These are phyloP conservation scores for Yamadazyma triangularis DNA, from an alignment of 1,139 yeast genomes.

Conservation along the genomic window DNA sequence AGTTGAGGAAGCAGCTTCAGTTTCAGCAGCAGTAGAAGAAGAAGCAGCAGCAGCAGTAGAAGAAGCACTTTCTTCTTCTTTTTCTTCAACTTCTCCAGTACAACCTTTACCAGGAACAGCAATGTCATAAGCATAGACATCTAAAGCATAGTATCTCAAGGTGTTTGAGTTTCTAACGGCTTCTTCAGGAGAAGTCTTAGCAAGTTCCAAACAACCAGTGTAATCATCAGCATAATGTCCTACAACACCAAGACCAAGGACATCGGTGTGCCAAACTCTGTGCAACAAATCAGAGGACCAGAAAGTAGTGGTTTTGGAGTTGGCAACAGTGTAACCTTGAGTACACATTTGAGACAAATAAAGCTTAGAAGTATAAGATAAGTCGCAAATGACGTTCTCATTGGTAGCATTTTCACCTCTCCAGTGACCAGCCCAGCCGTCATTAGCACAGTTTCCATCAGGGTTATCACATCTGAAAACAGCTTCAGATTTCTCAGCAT, in stretches of 20 bases:
- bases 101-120: conserved; percentile 19
- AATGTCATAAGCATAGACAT: conserved; percentile 18
- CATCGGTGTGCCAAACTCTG: conserved; percentile 22
- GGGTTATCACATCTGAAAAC: conserved; percentile 31
- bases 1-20: too few relatives aligned
- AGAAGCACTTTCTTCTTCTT: too few relatives aligned
- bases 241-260: conserved; percentile 14
- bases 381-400: conserved; percentile 22
- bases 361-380: conserved; percentile 14
- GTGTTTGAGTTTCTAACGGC: conserved; percentile 15
- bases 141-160: conserved; percentile 17
- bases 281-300: conserved; percentile 19
- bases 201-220: conserved; percentile 18
- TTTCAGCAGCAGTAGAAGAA: conserved; percentile 3
- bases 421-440: conserved; percentile 35
- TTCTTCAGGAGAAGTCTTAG: conserved; percentile 8
- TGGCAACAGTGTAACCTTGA: conserved; percentile 17
- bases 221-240: conserved; percentile 20
- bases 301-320: conserved; percentile 8
- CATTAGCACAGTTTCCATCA: conserved; percentile 25
- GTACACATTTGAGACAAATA: conserved; percentile 17
- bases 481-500: conserved; percentile 22
- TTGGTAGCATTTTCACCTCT: conserved; percentile 28
- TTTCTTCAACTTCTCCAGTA: conserved; percentile 11
- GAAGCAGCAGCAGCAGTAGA: too few relatives aligned